These are phyloP conservation scores for Macrotyloma uniflorum DNA, from an alignment of 306 rosid species.

Conservation along the genomic window DNA sequence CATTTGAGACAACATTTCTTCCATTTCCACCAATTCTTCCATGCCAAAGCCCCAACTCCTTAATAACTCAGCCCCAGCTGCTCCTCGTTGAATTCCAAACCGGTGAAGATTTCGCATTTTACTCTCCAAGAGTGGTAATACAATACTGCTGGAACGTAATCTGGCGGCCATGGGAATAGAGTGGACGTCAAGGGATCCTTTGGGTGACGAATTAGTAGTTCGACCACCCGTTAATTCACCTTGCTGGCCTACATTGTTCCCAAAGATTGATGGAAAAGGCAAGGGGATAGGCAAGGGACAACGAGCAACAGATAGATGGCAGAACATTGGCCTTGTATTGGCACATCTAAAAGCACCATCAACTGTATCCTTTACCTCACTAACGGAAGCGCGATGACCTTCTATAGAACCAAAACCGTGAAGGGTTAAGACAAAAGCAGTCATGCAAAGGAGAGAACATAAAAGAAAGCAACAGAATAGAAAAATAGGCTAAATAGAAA, in stretches of 20 bases:
- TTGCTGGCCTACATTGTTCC: conserved; percentile 61
- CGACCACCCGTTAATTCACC: conserved; percentile 64
- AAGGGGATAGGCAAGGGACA: conserved; percentile 90
- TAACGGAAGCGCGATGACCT: conserved; percentile 61
- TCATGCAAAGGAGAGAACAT: conserved; percentile 22
- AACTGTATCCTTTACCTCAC: conserved; percentile 54
- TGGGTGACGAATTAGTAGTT: conserved; percentile 45
- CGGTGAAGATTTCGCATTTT: conserved; percentile 63
- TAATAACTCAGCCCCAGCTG: conserved; percentile 65
- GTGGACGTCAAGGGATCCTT: conserved; percentile 81
- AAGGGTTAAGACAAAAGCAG: neutral
- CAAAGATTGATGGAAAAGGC: conserved; percentile 87
- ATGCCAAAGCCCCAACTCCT: conserved; percentile 77
- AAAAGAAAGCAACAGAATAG: conserved; percentile 29
- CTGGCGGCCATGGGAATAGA: conserved; percentile 89
- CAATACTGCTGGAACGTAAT: conserved; percentile 72
- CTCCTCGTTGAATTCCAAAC: conserved; percentile 65
- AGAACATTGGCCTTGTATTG: conserved; percentile 64
- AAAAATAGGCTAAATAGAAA: neutral
- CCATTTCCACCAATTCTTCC: conserved; percentile 87
- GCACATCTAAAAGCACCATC: conserved; percentile 61
- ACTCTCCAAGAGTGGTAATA: conserved; percentile 73
- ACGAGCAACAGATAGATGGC: conserved; percentile 71
- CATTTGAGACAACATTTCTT: conserved; percentile 76
- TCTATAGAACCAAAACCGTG: conserved; percentile 45